phyloP scores from a whole-genome alignment of 225 moss, liverwort and hornwort species.

The Polytrichum formosum region DNA sequence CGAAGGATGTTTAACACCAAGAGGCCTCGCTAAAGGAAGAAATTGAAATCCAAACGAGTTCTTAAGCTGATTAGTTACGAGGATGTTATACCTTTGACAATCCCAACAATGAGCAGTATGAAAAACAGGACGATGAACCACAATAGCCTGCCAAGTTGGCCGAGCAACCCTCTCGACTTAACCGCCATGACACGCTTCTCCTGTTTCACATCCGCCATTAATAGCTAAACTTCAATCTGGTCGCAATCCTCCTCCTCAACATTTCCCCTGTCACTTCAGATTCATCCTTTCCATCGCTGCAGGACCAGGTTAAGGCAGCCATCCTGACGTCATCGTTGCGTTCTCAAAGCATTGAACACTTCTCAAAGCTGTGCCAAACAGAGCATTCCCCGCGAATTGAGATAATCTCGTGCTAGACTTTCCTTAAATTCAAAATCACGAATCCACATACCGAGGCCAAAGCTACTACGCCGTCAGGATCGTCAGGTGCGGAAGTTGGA shows the following conservation, averaged over 20 bases:
- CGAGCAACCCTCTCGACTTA: constrained; percentile 36
- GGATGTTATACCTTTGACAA: constrained; percentile 36
- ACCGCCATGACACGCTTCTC: constrained; percentile 11
- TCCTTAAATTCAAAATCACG: too few relatives aligned
- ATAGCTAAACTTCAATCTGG: constrained; percentile 8
- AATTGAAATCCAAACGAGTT: neutral
- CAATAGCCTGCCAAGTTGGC: constrained; percentile 29
- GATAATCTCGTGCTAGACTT: too few relatives aligned
- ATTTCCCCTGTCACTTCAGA: constrained; percentile 21
- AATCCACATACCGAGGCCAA: too few relatives aligned
- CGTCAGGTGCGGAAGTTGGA: too few relatives aligned
- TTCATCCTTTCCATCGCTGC: constrained; percentile 18
- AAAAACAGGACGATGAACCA: constrained; percentile 41
- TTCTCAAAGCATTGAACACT: neutral
- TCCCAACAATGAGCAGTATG: constrained; percentile 40
- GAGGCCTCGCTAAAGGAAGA: too few relatives aligned
- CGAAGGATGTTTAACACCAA: neutral
- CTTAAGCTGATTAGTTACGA: neutral
- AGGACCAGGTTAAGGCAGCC: constrained; percentile 1
- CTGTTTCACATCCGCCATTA: constrained; percentile 33
- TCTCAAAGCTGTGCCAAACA: neutral
- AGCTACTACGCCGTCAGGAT: too few relatives aligned
- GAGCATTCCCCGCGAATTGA: neutral
- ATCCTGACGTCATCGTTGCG: neutral
- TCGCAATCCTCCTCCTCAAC: constrained; percentile 5